Conservation (phyloP, 495 filamentous ascomycete species). For the Neurospora sp. region DNA sequence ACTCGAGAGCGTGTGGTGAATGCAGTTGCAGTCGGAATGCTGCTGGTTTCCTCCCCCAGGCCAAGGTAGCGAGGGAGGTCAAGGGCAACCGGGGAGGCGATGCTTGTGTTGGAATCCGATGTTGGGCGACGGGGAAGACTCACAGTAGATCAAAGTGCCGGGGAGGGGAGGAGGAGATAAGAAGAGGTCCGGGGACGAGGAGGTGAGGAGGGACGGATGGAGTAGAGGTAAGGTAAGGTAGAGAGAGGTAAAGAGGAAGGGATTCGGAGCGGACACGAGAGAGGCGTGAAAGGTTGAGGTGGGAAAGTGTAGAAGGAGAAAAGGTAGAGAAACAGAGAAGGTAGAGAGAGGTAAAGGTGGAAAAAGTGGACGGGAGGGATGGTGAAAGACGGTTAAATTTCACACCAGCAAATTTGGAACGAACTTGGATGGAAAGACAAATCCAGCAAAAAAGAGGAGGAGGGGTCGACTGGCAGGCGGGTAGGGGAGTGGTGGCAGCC, state of each 20-base stretch:
- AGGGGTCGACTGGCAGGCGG: neutral
- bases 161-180: neutral
- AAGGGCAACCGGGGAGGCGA: neutral
- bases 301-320: neutral
- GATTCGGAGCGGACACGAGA: neutral
- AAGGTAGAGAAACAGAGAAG: slow-evolving; percentile 19
- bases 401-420: neutral
- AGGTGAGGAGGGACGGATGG: neutral
- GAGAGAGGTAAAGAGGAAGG: slow-evolving; percentile 1
- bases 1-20: neutral
- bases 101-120: neutral
- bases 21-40: neutral
- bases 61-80: neutral
- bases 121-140: neutral
- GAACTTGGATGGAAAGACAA: neutral
- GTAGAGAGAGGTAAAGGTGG: slow-evolving; percentile 6
- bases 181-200: neutral
- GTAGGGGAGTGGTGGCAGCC: neutral
- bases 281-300: slow-evolving; percentile 1
- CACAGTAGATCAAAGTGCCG: neutral
- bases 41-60: neutral
- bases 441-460: neutral
- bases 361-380: slow-evolving; percentile 7
- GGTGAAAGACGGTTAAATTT: slow-evolving; percentile 3
- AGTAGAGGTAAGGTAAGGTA: neutral